A percentile compares a stretch with the other conserved stretches of the same genome.
Conservation (phyloP, 805 yeast genomes). For the Metschnikowia dekortorum region DNA sequence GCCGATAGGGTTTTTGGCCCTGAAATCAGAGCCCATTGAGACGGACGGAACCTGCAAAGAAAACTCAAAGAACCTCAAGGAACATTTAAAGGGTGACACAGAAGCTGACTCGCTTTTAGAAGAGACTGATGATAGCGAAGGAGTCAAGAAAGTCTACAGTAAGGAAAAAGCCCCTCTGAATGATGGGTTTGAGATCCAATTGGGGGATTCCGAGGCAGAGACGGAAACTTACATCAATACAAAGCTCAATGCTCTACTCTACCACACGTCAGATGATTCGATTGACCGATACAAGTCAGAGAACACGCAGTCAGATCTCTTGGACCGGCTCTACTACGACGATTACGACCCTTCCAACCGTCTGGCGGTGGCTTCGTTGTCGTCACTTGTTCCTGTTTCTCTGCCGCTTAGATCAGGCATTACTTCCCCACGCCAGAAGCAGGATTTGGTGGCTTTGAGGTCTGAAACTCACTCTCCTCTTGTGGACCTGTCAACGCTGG, state of each 20-base stretch:
- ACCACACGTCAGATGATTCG: constrained; percentile 35
- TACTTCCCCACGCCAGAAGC: constrained; percentile 4
- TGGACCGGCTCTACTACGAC: constrained; percentile 41
- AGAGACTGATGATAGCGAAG: neutral
- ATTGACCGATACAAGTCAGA: constrained; percentile 35
- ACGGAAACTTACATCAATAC: constrained; percentile 35
- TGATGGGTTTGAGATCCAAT: neutral
- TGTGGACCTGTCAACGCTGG: neutral
- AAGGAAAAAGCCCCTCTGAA: constrained; percentile 14
- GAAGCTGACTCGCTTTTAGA: constrained; percentile 4
- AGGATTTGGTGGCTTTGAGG: neutral
- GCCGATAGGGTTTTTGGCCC: neutral
- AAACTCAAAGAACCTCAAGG: too few relatives aligned
- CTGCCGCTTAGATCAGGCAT: neutral
- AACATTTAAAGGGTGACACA: neutral
- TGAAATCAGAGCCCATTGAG: neutral
- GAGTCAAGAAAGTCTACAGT: constrained; percentile 12
- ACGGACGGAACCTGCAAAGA: neutral
- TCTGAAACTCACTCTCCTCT: neutral
- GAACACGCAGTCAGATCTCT: constrained; percentile 35
- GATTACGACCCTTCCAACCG: constrained; percentile 35
- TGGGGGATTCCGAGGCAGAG: constrained; percentile 11
- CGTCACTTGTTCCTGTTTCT: constrained; percentile 10
- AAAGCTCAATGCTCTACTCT: constrained; percentile 33
- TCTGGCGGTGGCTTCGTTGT: constrained; percentile 13